Percentiles rank a stretch among this genome's conserved stretches.
Evolutionary conservation across 2,329 filamentous ascomycete species (phyloP).

Genomic region (Neopestalotiopsis sp.): DNA sequence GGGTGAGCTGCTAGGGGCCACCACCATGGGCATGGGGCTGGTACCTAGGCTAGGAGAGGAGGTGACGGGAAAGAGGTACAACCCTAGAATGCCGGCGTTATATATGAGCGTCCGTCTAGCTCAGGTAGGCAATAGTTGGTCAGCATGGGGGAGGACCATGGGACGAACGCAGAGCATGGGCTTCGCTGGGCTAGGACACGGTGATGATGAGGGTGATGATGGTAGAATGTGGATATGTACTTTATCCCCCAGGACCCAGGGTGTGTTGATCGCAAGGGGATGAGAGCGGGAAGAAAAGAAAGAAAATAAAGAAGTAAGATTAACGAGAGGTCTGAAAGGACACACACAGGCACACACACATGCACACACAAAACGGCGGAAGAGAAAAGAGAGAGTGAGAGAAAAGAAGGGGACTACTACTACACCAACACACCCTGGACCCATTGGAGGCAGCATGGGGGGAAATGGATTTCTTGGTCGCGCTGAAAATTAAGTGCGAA

Average conservation of each 20-base stretch:
- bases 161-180: background rate
- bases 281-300: background rate
- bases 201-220: constrained; percentile 8
- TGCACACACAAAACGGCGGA: background rate
- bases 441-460: background rate
- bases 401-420: background rate
- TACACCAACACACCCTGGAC: background rate
- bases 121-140: background rate
- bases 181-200: constrained; percentile 1
- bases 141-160: constrained; percentile 1
- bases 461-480: background rate
- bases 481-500: constrained; percentile 3
- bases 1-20: constrained; percentile 8
- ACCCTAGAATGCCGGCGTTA: background rate
- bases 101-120: background rate
- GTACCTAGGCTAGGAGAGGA: constrained; percentile 6
- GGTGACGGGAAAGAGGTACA: constrained; percentile 6
- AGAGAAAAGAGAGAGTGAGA: background rate
- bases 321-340: background rate
- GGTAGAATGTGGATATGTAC: constrained; percentile 8
- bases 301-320: background rate
- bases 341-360: background rate
- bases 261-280: background rate
- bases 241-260: background rate
- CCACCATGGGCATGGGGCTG: constrained; percentile 13